Evolutionary conservation across 164 flowering plant species (phyloP), one percentile per base, ranked within the genome.

Genomic region (Houttuynia cordata): DNA sequence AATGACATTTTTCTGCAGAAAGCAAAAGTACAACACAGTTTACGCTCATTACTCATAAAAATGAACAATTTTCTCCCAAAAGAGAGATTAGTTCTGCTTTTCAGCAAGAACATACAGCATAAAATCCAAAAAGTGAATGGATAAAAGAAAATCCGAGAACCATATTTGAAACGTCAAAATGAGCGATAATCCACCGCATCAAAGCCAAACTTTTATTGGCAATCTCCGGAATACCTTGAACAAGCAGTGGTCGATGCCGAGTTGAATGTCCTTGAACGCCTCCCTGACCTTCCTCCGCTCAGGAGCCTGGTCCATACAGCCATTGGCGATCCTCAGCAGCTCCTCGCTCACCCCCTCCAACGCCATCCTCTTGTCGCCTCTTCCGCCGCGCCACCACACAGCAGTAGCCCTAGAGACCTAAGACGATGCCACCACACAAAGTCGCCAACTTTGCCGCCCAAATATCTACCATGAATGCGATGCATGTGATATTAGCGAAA

Each of bases 201-300:
- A 22, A 22, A 22, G 17, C 14, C 5, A 24, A 19, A 30, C 37
- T 30, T 30, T 6, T 6, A 6, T 2, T 30, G 37, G 37, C 37
- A 6, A 30, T 30, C 45, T 17, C 23, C 6, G 24, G 7, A 4
- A 30, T 24, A 91, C 98, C 96, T 89, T 88, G 47, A 89, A 76
- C 80, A 92, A 78, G 69, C 79, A 78, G 69, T 89, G 96, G 70
- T 89, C 91, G 51, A 92, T 79, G 3, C 77, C 71, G 19, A 84
- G 82, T 67, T 92, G 98, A 59, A 83, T 70, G 8, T 83, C 85
- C 78, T 87, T 87, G 45, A 89, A 85, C 0, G 89, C 95, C 66
- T 85, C 96, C 20, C 96, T 85, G 61, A 81, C 89, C 19, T 76
- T 78, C 20, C 96, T 70, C 59, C 96, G 77, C 0, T 83, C 80